These are phyloP conservation scores for Podospora australis DNA, from an alignment of 495 filamentous ascomycete genomes.

Conservation along the genomic window DNA sequence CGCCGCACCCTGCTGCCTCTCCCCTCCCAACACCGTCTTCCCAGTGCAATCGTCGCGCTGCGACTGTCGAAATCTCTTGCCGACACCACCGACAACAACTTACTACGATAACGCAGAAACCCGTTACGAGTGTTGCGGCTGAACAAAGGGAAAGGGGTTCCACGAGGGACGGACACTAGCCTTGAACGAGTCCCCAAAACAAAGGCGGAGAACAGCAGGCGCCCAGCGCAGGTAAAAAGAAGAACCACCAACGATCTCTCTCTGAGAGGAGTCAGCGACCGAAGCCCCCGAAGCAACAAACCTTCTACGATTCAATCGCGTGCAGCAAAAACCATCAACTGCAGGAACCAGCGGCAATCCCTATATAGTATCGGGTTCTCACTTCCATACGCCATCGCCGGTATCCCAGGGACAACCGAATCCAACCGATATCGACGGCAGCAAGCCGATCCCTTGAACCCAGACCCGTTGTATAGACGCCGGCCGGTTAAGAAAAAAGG, in stretches of 20 bases:
- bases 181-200: slow-evolving; percentile 7
- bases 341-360: not conserved
- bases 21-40: no score
- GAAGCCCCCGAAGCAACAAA: not conserved
- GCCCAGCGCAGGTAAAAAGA: not conserved
- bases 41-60: no score
- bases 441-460: no score
- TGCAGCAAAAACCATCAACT: not conserved
- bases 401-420: no score
- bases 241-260: not conserved
- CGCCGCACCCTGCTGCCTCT: slow-evolving; percentile 17
- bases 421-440: no score
- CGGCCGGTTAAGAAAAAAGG: not conserved
- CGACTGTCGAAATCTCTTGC: not conserved
- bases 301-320: not conserved
- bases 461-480: no score
- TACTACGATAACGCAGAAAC: not conserved
- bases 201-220: slow-evolving; percentile 7
- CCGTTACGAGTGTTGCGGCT: slow-evolving; percentile 1
- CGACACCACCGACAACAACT: slow-evolving; percentile 4
- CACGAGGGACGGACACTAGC: slow-evolving; percentile 1
- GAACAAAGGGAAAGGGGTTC: slow-evolving; percentile 14
- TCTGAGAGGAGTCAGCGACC: not conserved
- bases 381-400: not conserved
- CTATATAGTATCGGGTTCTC: no score